A percentile compares a stretch with the other conserved stretches of the same genome.
Evolutionary conservation across 805 yeast genomes (phyloP).

Genomic region (Monosporozyma siamensis): DNA sequence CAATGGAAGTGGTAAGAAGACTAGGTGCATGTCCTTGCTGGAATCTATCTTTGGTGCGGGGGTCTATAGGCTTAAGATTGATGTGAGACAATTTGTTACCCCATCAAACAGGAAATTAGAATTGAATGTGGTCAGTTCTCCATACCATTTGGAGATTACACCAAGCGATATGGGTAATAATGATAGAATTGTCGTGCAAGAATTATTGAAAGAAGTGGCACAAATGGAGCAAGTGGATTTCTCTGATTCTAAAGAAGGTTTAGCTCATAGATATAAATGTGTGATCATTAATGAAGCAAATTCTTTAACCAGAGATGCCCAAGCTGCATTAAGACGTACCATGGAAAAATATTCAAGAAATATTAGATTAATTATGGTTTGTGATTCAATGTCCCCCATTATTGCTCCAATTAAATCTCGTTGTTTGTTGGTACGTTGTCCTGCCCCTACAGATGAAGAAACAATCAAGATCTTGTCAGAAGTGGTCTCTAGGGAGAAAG

Average conservation of each 20-base stretch:
- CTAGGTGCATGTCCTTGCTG: constrained; percentile 74
- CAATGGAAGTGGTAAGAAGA: constrained; percentile 94
- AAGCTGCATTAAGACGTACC: constrained; percentile 89
- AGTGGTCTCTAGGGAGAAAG: constrained; percentile 50
- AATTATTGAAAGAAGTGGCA: constrained; percentile 85
- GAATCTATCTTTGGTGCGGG: constrained; percentile 74
- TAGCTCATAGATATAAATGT: constrained; percentile 56
- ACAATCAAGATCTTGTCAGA: constrained; percentile 44
- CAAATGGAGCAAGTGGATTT: constrained; percentile 93
- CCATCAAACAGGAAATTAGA: constrained; percentile 71
- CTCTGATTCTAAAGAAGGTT: constrained; percentile 34
- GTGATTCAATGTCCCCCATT: constrained; percentile 84
- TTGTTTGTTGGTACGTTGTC: constrained; percentile 76
- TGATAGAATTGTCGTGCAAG: constrained; percentile 92
- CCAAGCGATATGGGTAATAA: constrained; percentile 96
- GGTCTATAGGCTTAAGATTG: constrained; percentile 79
- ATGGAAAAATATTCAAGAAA: constrained; percentile 92
- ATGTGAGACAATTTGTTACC: constrained; percentile 75
- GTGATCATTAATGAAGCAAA: constrained; percentile 91
- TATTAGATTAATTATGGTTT: constrained; percentile 72
- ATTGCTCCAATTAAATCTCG: constrained; percentile 93
- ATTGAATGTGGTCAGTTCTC: constrained; percentile 85
- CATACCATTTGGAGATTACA: constrained; percentile 86
- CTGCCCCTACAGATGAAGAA: constrained; percentile 65
- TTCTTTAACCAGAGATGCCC: constrained; percentile 82